Base-by-base conservation (phyloP, 805 yeast species). In the Cyberlindnera mississippiensis region DNA sequence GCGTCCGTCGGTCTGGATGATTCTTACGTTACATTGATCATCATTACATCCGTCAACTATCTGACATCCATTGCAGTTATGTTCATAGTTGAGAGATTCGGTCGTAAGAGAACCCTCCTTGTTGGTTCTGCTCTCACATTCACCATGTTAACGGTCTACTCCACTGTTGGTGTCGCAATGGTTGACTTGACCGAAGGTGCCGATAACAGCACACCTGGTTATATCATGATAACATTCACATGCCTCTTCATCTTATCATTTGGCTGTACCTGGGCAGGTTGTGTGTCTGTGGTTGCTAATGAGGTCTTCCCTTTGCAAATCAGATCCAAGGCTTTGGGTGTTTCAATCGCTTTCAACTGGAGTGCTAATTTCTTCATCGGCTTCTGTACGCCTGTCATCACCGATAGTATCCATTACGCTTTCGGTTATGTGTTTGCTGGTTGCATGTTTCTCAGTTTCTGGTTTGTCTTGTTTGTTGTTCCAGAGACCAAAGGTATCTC, bases 401-500 rank as follows among this genome's bases (percentile, higher is more conserved):
- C 78, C 9, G 61, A 65, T 9, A 62, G 68, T 19, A 73, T 82
- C 49, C 81, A 79, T 43, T 81, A 79, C 62, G 68, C 70, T 50
- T 74, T 76, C 57, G 88, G 89, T 7, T 78, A 71, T 55, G 76
- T 80, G 12, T 63, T 63, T 40, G 57, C 73, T n/a, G 80, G 78
- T 0, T 73, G 76, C 50, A 61, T 73, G 57, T 55, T 74, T 27
- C 63, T 50, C 27, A 53, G 61, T 17, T 49, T 79, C 59, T 69
- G 62, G 40, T 71, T 71, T 52, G 57, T 71, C 17, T 69, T 73
- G 6, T 68, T 85, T 68, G 72, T 75, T 49, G 79, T 86, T 42
- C 78, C 78, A 50, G 95, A 86, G 66, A 86, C 95, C 36, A 83
- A 81, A 68, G 93, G 93, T 38, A 72, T 85, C 54, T 73, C 85